Base-by-base conservation (phyloP, 176 grass and related monocot genomes). In the Eragrostis nindensis region DNA sequence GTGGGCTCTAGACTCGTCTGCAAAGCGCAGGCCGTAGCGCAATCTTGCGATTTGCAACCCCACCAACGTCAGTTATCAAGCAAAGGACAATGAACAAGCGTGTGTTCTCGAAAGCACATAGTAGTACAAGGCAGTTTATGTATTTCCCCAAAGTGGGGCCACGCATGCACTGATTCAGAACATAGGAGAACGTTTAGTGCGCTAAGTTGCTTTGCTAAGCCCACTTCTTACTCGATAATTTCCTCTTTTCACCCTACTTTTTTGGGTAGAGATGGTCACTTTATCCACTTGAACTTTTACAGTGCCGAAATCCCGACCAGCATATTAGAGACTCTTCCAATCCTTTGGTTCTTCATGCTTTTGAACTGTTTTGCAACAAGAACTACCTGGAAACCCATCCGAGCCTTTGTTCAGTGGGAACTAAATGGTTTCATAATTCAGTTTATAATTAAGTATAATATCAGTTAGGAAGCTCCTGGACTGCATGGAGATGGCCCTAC, bases 101-200 rank as follows among this genome's bases (percentile, higher is more conserved):
- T 7, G 52, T 7, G 36, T 56, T 80, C 49, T 56, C 36, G 64
- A 70, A 76, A 62, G 53, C 41, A 60, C 36, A n/a, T 43, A 59
- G 11, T 25, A 16, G 32, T 39, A 38, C 11, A 59, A 4, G 0
- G 55, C 63, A 36, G 32, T 21, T 19, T 21, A 5, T 8, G 6
- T n/a, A 8, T 6, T n/a, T 46, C 18, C 22, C 13, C 8, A 0
- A 30, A 48, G 40, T 64, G 42, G 59, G 43, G 10, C 59, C 59
- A 30, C n/a, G 43, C 60, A 50, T 38, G 16, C 75, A 78, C 74
- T 77, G 47, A 40, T 15, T 72, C 42, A 32, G 54, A 40, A 61
- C 22, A 47, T 71, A 5, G 44, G 39, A 61, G 59, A 65, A 61
- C 9, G 66, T 60, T 70, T 22, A 40, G 30, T 71, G 40, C 15